A percentile compares a stretch with the other conserved stretches of the same genome.
Evolutionary conservation across 345 rosid species (phyloP).

Genomic region (Eucalyptus melliodora): DNA sequence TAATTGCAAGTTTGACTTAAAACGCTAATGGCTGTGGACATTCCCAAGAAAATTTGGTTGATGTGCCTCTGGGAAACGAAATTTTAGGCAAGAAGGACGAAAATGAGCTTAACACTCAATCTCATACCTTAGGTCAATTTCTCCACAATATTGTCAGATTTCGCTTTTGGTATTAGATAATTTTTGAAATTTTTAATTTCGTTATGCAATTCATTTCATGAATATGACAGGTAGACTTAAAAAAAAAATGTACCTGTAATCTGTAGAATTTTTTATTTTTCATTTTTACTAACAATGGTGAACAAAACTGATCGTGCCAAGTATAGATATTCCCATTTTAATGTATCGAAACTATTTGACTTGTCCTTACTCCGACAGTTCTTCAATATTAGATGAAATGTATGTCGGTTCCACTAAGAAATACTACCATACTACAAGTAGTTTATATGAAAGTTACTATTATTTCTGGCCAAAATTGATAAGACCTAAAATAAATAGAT

Average conservation of each 20-base stretch:
- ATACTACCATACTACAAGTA: background rate
- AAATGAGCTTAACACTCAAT: background rate
- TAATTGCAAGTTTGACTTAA: background rate
- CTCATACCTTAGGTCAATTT: background rate
- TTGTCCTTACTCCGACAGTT: background rate
- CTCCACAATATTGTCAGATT: background rate
- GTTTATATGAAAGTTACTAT: background rate
- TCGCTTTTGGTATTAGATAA: background rate
- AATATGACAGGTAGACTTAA: background rate
- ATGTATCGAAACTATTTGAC: background rate
- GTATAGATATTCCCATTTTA: background rate
- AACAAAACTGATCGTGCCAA: background rate
- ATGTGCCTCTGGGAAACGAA: too few relatives aligned
- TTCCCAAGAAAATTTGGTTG: background rate
- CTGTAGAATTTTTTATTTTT: too few relatives aligned
- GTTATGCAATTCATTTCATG: background rate
- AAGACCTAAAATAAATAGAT: background rate
- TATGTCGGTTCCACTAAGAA: background rate
- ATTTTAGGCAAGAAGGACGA: background rate
- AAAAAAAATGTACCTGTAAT: background rate
- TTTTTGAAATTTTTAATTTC: background rate
- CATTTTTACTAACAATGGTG: background rate
- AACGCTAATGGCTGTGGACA: background rate
- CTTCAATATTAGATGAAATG: background rate
- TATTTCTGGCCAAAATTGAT: background rate